Base-by-base conservation (phyloP, 495 filamentous ascomycete species). In the Haplographium delicatum region DNA sequence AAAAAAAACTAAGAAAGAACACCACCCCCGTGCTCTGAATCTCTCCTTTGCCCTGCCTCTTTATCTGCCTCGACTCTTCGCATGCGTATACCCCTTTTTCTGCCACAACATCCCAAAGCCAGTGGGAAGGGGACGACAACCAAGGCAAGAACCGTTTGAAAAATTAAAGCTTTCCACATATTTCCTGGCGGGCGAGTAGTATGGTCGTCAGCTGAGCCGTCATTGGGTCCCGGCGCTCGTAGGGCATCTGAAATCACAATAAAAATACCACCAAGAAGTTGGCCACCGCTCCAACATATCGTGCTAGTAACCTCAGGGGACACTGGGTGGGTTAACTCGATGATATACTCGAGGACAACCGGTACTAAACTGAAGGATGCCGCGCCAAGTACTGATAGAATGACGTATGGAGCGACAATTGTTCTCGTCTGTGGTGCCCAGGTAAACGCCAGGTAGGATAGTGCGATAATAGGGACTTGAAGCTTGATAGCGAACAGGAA, bases 291-390 rank as follows among this genome's bases (percentile, higher is more conserved):
- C 93, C 91, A 97, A 59, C 84, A 83, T 24, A 94, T 72, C 39
- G 85, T 87, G 44, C 78, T 84, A 5, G 88, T 84, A 42, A 96
- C 79, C 72, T 93, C 91, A 1, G 93, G 89, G n/a, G 81, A 83
- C 20, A 91, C 81, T 0, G 91, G 91, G 53, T 89, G 85, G 15
- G 89, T 89, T 54, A 94, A 72, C 64, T 96, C 88, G 48, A 86
- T 87, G 25, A 93, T 68, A 60, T 80, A 93, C 70, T 98, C 93
- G 28, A 97, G 75, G 10, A 82, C 87, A 20, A 96, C 74, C 7
- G 93, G 93, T 7, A 98, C 68, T 1, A 97, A 66, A 40, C 72
- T 71, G 67, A 98, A 97, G n/a, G 72, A 78, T 2, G 85, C 68
- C 0, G 88, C 91, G 50, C 93, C 93, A 1, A 95, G 74, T 11